These are phyloP conservation scores for Paragyromitra xinjiangensis DNA, from an alignment of 495 filamentous ascomycete genomes.

Conservation along the genomic window DNA sequence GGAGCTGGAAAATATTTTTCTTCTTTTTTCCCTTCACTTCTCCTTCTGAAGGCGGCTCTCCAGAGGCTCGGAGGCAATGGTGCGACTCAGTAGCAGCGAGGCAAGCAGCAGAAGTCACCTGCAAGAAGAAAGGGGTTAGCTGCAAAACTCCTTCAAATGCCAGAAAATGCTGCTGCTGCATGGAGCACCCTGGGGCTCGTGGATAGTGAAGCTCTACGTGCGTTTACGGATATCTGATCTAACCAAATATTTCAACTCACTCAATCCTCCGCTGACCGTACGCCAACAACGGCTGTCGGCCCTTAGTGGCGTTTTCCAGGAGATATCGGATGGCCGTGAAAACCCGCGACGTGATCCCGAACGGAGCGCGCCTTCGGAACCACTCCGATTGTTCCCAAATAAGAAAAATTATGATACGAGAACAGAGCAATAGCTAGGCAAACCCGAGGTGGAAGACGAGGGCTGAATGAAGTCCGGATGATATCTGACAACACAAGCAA, in stretches of 20 bases:
- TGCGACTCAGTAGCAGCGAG: conserved; percentile 31
- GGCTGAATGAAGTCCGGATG: conserved; percentile 31
- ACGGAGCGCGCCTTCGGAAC: conserved; percentile 28
- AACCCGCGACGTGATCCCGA: conserved; percentile 34
- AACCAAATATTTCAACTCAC: conserved; percentile 37
- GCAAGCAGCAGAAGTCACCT: conserved; percentile 28
- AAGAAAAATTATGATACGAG: conserved; percentile 31
- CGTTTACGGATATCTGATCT: conserved; percentile 38
- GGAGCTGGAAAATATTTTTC: conserved; percentile 1
- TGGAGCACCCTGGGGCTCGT: conserved; percentile 31
- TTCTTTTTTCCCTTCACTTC: conserved; percentile 11
- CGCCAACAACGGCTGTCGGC: conserved; percentile 12
- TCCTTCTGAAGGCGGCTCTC: conserved; percentile 7
- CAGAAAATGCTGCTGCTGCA: conserved; percentile 15
- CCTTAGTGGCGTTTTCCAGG: conserved; percentile 17
- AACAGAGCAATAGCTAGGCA: not conserved
- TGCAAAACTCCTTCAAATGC: conserved; percentile 32
- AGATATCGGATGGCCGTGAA: conserved; percentile 35
- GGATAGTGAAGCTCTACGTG: conserved; percentile 29
- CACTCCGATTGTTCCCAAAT: conserved; percentile 30
- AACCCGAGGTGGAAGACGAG: conserved; percentile 3
- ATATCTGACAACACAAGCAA: conserved; percentile 42
- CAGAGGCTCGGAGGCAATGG: conserved; percentile 37
- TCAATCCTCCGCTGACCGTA: conserved; percentile 7
- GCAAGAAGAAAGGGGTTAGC: conserved; percentile 43